Percentiles rank a stretch among this genome's conserved stretches.
phyloP scores from a whole-genome alignment of 2,329 filamentous ascomycete species.

The Seiridium cupressi region DNA sequence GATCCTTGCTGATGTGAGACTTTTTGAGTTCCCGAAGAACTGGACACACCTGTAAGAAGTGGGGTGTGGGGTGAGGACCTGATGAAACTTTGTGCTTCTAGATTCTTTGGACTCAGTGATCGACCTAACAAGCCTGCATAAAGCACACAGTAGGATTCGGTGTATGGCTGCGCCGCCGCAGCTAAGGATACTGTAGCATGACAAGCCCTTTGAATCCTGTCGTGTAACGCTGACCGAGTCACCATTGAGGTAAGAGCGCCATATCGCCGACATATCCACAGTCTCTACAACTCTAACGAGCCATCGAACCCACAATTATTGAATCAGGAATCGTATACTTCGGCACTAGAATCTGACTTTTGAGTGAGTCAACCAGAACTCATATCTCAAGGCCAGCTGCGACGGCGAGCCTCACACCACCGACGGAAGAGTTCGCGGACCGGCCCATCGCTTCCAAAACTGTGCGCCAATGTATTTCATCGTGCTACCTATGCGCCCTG shows the following conservation, averaged over 20 bases:
- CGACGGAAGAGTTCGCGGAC: no score
- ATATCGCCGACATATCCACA: no score
- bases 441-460: no score
- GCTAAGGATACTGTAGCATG: neutral
- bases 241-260: neutral
- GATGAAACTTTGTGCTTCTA: neutral
- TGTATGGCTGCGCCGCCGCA: neutral
- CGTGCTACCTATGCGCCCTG: neutral
- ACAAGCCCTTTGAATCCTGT: neutral
- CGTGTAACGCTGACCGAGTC: neutral
- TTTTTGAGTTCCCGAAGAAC: neutral
- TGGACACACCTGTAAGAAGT: neutral
- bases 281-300: no score
- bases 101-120: neutral
- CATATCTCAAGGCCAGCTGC: no score
- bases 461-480: no score
- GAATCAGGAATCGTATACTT: no score
- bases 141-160: neutral
- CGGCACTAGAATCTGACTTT: no score
- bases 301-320: no score
- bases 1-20: neutral
- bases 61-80: neutral
- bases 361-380: no score
- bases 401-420: no score
- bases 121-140: neutral